A percentile compares a stretch with the other conserved stretches of the same genome.
Conservation (phyloP, 495 filamentous ascomycete genomes). For the Aspergillus nidulans region DNA sequence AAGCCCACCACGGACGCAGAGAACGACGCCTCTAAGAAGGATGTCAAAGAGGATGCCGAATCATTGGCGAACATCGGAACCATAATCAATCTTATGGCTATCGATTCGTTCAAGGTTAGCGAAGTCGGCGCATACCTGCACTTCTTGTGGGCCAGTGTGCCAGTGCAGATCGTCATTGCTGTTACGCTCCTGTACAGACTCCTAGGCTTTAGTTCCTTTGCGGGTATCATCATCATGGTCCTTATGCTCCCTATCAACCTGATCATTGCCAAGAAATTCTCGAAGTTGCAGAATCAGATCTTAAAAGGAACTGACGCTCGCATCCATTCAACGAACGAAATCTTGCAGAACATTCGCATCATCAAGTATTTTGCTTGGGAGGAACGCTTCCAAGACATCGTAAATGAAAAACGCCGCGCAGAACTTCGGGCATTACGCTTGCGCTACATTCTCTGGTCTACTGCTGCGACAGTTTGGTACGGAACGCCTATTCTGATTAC, state of each 20-base stretch:
- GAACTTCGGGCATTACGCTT: conserved; percentile 76
- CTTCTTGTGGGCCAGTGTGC: conserved; percentile 81
- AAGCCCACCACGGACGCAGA: conserved; percentile 36
- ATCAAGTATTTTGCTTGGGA: conserved; percentile 99
- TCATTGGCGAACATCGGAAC: conserved; percentile 87
- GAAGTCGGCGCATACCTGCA: conserved; percentile 90
- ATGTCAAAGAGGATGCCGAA: conserved; percentile 42
- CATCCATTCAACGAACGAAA: conserved; percentile 95
- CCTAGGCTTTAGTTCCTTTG: conserved; percentile 88
- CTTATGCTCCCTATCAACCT: conserved; percentile 87
- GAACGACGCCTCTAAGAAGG: conserved; percentile 31
- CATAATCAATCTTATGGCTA: conserved; percentile 98
- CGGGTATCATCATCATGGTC: conserved; percentile 88
- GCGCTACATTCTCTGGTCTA: conserved; percentile 86
- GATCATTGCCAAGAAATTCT: conserved; percentile 77
- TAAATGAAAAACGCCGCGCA: conserved; percentile 77
- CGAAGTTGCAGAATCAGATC: conserved; percentile 78
- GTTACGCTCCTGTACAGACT: conserved; percentile 77
- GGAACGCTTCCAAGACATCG: conserved; percentile 77
- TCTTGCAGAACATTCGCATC: conserved; percentile 95
- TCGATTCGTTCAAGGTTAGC: conserved; percentile 97
- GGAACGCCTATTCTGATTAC: conserved; percentile 94
- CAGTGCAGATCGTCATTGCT: conserved; percentile 74
- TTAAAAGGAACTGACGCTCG: conserved; percentile 93
- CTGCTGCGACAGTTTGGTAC: conserved; percentile 91